Evolutionary conservation across 306 rosid species (phyloP).

Genomic region (Neltuma alba): DNA sequence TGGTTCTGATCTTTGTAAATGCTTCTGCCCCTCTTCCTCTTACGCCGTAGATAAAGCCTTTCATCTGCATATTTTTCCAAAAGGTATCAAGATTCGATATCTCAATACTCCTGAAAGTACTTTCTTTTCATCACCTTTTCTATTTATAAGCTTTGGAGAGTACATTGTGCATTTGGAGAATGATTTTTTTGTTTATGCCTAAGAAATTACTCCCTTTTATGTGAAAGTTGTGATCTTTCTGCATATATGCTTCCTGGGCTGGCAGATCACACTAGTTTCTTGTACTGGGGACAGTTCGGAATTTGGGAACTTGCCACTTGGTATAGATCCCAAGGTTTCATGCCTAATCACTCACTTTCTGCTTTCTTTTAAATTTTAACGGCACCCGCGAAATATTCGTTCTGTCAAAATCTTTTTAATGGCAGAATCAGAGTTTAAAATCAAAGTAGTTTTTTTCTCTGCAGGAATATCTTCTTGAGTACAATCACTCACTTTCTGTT

Average conservation of each 20-base stretch:
- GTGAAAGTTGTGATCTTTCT: background rate
- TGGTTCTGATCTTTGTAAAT: conserved; percentile 40
- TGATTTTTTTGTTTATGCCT: background rate
- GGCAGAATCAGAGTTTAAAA: background rate
- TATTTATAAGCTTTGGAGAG: background rate
- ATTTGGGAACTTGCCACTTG: conserved; percentile 29
- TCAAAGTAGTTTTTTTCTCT: background rate
- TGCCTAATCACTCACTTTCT: background rate
- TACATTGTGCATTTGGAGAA: background rate
- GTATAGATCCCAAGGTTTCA: conserved; percentile 9
- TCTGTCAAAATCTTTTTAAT: background rate
- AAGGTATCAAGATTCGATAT: conserved; percentile 14
- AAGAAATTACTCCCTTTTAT: conserved; percentile 10
- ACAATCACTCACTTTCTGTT: conserved; percentile 11
- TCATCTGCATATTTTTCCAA: conserved; percentile 20
- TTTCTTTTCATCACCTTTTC: conserved; percentile 29
- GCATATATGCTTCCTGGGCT: conserved; percentile 1
- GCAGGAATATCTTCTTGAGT: background rate
- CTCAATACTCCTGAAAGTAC: background rate
- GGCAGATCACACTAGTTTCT: conserved; percentile 39
- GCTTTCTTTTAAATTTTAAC: background rate
- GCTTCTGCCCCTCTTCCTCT: background rate
- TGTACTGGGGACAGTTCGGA: conserved; percentile 26
- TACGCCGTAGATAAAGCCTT: conserved; percentile 25
- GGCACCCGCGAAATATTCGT: background rate